Evolutionary conservation across 768 basidiomycete species (phyloP).

Genomic region (Mycena albidolilacea): DNA sequence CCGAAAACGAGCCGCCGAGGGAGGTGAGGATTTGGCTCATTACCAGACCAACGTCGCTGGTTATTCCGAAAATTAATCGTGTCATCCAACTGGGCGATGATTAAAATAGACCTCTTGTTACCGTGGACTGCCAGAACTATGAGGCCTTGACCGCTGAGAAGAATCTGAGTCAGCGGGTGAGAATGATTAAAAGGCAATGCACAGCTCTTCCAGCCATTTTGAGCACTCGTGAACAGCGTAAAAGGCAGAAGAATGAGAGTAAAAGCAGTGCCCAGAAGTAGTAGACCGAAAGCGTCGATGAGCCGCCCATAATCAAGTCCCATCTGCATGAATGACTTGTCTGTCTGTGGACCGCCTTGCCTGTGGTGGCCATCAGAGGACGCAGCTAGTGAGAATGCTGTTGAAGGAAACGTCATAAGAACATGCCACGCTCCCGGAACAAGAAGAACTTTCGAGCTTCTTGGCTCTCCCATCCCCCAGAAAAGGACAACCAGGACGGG

Average conservation of each 20-base stretch:
- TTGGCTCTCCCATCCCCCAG: constrained; percentile 6
- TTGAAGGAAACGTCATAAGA: background rate
- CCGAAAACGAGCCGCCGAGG: constrained; percentile 66
- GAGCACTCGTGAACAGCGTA: constrained; percentile 34
- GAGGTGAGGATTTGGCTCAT: constrained; percentile 65
- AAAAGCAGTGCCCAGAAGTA: constrained; percentile 34
- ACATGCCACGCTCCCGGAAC: background rate
- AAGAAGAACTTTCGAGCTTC: background rate
- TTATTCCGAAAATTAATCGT: no score
- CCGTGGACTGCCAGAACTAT: constrained; percentile 45
- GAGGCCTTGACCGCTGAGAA: constrained; percentile 44
- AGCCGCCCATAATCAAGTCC: constrained; percentile 16
- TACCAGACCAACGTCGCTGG: constrained; percentile 53
- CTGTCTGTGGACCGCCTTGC: background rate
- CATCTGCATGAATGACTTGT: background rate
- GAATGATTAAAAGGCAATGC: background rate
- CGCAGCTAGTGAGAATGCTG: constrained; percentile 20
- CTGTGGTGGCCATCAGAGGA: constrained; percentile 18
- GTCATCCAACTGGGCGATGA: background rate
- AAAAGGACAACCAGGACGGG: constrained; percentile 37
- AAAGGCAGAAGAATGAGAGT: constrained; percentile 39
- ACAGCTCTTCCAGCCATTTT: constrained; percentile 37
- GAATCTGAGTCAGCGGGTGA: background rate
- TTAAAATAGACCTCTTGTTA: constrained; percentile 15
- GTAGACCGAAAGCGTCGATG: constrained; percentile 39